Evolutionary conservation across 257 asterid species (phyloP), one percentile per base, ranked within the genome.

Genomic region (Scutellaria minor): DNA sequence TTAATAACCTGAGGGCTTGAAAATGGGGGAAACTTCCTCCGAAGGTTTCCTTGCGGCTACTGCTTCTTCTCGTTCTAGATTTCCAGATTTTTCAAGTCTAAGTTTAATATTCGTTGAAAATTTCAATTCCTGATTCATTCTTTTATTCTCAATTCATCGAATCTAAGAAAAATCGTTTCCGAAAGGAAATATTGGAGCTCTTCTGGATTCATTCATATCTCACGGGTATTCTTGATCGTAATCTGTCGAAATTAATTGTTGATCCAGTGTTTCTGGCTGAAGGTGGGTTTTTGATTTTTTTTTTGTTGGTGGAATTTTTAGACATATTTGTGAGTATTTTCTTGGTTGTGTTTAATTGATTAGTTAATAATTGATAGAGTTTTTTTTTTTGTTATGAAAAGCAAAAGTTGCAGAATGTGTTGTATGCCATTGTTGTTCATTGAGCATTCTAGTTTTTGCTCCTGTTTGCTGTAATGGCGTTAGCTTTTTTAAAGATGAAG

Each of bases 211-310:
- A 40, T 70, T 61, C 66, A 61, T 48, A 67, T 73, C 57, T 37
- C 42, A 61, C 69, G 75, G 84, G 78, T 76, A 61, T 58, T 61
- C 35, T 18, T 31, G 64, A 75, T 64, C 71, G 39, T 40, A n/a
- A 73, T 81, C 47, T 41, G 66, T 40, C 54, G 22, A 48, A 51
- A 71, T 70, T 56, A 7, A 10, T 69, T 8, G 64, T 71, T 44
- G 74, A 48, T 81, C 75, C 66, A 11, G 40, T 20, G 10, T 57
- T 76, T 55, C 41, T 62, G 31, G 31, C 58, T 63, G 24, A 39
- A 53, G 73, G 65, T 78, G 55, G 70, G 59, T 51, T 46, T 54
- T 18, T 18, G 1, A 24, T 24, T 31, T 20, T 40, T 42, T 20
- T 48, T 52, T 41, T 31, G 2, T 54, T 22, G 12, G 22, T 24